A percentile compares a stretch with the other conserved stretches of the same genome.
Conservation (phyloP, 108 stramenopile genomes). For the Cyclotella choctawhatcheeana region DNA sequence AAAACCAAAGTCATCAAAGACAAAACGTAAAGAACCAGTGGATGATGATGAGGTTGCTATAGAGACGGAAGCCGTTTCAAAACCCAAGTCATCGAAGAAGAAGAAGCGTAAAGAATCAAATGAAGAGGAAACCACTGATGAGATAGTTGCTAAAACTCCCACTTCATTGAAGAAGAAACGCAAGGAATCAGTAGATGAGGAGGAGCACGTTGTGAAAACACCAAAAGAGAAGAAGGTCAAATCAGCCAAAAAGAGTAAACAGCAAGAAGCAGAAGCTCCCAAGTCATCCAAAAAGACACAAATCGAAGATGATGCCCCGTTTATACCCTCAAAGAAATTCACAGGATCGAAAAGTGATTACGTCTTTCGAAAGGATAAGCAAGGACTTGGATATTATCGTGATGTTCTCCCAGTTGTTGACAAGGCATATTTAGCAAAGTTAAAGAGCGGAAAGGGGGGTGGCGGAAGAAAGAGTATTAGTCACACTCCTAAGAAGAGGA, state of each 20-base stretch:
- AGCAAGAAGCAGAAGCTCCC: slow-evolving; percentile 8
- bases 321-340: slow-evolving; percentile 76
- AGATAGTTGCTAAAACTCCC: too few species aligned
- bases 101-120: not conserved
- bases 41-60: slow-evolving; percentile 18
- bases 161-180: slow-evolving; percentile 36
- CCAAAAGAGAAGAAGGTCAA: slow-evolving; percentile 15
- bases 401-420: slow-evolving; percentile 77
- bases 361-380: slow-evolving; percentile 69
- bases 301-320: slow-evolving; percentile 30
- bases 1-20: too few species aligned
- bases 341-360: slow-evolving; percentile 75
- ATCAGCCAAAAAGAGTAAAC: slow-evolving; percentile 29
- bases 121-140: too few species aligned
- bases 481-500: slow-evolving; percentile 21
- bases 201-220: slow-evolving; percentile 1
- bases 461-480: slow-evolving; percentile 23
- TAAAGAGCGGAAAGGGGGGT: slow-evolving; percentile 15
- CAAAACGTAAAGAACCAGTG: slow-evolving; percentile 30
- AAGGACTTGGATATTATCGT: slow-evolving; percentile 83
- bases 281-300: slow-evolving; percentile 27
- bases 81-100: too few species aligned
- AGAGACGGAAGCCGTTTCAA: too few species aligned
- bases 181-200: slow-evolving; percentile 19
- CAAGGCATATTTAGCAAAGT: slow-evolving; percentile 25